A percentile compares a stretch with the other conserved stretches of the same genome.
These are phyloP conservation scores for Leccinum arenicola DNA, from an alignment of 768 basidiomycete genomes.

Conservation along the genomic window DNA sequence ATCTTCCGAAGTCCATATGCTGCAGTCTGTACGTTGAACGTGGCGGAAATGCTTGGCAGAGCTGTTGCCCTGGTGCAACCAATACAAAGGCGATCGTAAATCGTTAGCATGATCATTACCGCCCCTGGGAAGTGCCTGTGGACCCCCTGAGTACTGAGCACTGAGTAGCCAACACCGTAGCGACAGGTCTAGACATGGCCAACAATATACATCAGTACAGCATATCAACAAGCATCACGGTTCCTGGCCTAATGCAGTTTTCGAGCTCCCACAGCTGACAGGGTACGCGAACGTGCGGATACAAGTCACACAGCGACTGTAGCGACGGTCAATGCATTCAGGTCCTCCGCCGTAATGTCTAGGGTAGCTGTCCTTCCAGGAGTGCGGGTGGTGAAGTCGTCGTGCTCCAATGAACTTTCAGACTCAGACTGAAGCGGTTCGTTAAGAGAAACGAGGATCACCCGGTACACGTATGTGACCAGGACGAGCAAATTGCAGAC, in stretches of 20 bases:
- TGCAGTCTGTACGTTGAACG: too few species aligned
- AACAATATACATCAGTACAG: not conserved
- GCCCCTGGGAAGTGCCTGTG: not conserved
- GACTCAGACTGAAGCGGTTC: not conserved
- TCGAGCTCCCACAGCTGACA: not conserved
- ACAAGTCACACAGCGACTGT: not conserved
- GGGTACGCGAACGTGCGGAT: not conserved
- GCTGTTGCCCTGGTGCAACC: too few species aligned
- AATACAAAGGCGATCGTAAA: too few species aligned
- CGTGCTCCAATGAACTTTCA: not conserved
- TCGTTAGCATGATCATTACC: not conserved
- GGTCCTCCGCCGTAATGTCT: slow-evolving; percentile 8
- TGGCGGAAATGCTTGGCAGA: too few species aligned
- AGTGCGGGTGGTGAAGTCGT: slow-evolving; percentile 12
- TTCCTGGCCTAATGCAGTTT: not conserved
- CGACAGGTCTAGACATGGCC: not conserved
- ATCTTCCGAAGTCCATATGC: too few species aligned
- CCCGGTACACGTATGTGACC: slow-evolving; percentile 12
- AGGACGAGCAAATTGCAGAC: slow-evolving; percentile 16
- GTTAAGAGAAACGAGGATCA: not conserved
- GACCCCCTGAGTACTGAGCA: not conserved
- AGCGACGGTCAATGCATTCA: not conserved
- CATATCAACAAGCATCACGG: not conserved
- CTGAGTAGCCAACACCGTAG: not conserved
- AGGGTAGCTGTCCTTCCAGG: not conserved